phyloP scores from a whole-genome alignment of 371 early-diverging fungal species.

The Rhizomucor pusillus region DNA sequence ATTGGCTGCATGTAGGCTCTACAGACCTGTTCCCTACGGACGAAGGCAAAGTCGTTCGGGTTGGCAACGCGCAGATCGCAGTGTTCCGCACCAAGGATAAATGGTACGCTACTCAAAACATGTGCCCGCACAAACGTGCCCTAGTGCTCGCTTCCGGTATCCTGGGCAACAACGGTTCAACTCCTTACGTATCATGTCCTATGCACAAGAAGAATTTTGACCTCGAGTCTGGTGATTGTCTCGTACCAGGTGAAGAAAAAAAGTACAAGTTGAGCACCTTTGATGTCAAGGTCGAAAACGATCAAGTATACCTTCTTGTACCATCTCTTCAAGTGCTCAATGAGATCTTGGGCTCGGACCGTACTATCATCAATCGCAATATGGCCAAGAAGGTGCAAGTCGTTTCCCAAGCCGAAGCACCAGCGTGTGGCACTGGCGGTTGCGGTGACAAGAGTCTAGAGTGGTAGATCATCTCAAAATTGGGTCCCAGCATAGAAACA shows the following conservation, averaged over 20 bases:
- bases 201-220: conserved; percentile 72
- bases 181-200: conserved; percentile 63
- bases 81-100: conserved; percentile 45
- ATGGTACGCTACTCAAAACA: conserved; percentile 73
- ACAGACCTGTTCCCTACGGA: conserved; percentile 43
- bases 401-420: conserved; percentile 2
- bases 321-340: conserved; percentile 49
- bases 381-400: conserved; percentile 12
- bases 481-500: too few species aligned
- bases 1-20: conserved; percentile 29
- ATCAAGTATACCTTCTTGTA: conserved; percentile 43
- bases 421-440: conserved; percentile 10
- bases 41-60: conserved; percentile 50
- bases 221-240: conserved; percentile 47
- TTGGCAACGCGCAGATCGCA: conserved; percentile 63
- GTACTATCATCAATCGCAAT: conserved; percentile 41
- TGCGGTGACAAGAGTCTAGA: conserved; percentile 19
- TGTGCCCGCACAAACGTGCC: conserved; percentile 73
- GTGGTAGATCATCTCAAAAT: conserved; percentile 9
- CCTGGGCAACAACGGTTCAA: conserved; percentile 42
- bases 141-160: conserved; percentile 64
- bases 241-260: conserved; percentile 43
- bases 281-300: conserved; percentile 47
- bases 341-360: conserved; percentile 44
- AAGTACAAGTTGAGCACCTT: conserved; percentile 52